phyloP scores from a whole-genome alignment of 23 red algal genomes.

The Gracilaria domingensis region DNA sequence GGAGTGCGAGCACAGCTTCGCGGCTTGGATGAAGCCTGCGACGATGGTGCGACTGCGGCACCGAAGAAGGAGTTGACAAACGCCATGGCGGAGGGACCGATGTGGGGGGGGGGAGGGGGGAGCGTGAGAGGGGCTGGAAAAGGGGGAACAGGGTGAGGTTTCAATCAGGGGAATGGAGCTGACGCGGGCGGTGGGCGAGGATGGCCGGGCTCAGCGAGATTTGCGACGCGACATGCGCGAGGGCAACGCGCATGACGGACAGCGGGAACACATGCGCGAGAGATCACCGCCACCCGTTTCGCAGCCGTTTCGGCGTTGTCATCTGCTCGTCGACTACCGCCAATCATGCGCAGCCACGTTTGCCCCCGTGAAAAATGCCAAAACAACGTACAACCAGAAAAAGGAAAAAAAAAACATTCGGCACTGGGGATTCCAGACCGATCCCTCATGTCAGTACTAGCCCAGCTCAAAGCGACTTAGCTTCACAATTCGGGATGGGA shows the following conservation, averaged over 20 bases:
- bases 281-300: neutral
- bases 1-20: neutral
- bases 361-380: neutral
- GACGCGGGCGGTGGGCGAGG: neutral
- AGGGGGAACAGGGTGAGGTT: neutral
- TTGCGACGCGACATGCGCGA: neutral
- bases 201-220: neutral
- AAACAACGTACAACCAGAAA: neutral
- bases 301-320: too few species aligned
- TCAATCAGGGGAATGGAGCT: neutral
- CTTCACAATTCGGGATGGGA: slow-evolving; percentile 62
- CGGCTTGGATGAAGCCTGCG: neutral
- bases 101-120: too few species aligned
- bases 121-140: neutral
- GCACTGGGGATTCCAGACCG: slow-evolving; percentile 59
- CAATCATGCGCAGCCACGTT: neutral
- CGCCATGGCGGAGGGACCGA: neutral
- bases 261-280: neutral
- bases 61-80: slow-evolving; percentile 61
- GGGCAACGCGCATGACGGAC: neutral
- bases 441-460: slow-evolving; percentile 66
- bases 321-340: neutral
- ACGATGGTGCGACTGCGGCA: slow-evolving; percentile 1
- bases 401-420: slow-evolving; percentile 37
- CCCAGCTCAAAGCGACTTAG: slow-evolving; percentile 49